Evolutionary conservation across 495 filamentous ascomycete species (phyloP), one percentile per base, ranked within the genome.

Genomic region (Baudoinia panamericana): DNA sequence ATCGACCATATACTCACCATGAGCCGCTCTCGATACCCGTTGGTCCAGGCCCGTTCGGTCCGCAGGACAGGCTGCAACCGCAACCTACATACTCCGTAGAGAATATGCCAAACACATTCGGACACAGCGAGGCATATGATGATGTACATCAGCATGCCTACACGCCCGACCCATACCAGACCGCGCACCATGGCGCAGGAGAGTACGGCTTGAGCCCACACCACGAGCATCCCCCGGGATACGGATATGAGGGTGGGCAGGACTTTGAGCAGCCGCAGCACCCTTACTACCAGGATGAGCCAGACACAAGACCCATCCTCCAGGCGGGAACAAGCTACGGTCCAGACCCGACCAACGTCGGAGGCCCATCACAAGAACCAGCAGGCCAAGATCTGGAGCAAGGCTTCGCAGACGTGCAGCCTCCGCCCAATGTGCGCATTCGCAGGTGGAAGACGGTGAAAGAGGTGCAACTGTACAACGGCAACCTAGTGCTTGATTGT

Each of bases 381-480:
- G 53, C 60, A 23, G 61, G 30, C 10, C 17, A 66, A 38, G 62
- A 68, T 34, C 52, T 59, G 8, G 61, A 60, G 13, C 46, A 45
- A 30, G 45, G 36, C 8, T 62, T 56, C 30, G 53, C 60, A 22
- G 46, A 56, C 11, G 43, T 59, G 5, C 52, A 55, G 42, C 53
- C 63, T 23, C 69, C 68, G 17, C 71, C 68, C 29, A 71, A 75
- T n/a, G 74, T 66, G n/a, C 64, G 75, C 9, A 77, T 96, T 51
- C 76, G 81, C 55, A 74, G 92, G 57, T 95, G 84, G 84, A 96
- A 96, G 67, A 96, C 92, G 4, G 88, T 96, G 15, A 99, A 96
- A 59, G 86, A 95, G 68, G 87, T 96, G 20, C 83, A 92, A 51
- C 63, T 99, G 27, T 96, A 93, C 70, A 81, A 90, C 49, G 92